A percentile compares a stretch with the other conserved stretches of the same genome.
Evolutionary conservation across 1,139 yeast species (phyloP).

Genomic region (Pichia sp.): DNA sequence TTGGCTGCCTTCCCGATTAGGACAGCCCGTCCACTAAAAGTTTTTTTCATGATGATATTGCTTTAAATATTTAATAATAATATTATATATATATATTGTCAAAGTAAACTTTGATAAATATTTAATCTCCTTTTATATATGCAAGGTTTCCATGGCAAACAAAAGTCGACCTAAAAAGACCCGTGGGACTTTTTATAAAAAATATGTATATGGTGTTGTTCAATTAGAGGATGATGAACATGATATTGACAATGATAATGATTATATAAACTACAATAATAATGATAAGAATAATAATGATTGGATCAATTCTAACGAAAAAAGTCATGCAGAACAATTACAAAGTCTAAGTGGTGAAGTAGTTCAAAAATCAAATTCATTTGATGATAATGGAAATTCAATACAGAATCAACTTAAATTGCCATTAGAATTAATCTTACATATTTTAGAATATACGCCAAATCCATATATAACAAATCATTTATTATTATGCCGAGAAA

Average conservation of each 20-base stretch:
- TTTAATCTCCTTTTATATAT: background rate
- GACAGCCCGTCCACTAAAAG: too few relatives aligned
- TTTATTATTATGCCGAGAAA: slow-evolving; percentile 53
- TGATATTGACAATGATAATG: too few relatives aligned
- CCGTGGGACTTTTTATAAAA: slow-evolving; percentile 62
- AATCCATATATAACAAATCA: slow-evolving; percentile 43
- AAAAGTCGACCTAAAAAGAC: slow-evolving; percentile 79
- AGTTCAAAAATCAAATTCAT: too few relatives aligned
- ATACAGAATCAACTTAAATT: slow-evolving; percentile 28
- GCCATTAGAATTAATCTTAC: slow-evolving; percentile 56
- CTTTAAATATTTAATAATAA: too few relatives aligned
- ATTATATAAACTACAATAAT: background rate
- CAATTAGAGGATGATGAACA: slow-evolving; percentile 1
- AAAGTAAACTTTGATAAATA: background rate
- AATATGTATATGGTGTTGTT: slow-evolving; percentile 57
- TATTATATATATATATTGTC: too few relatives aligned
- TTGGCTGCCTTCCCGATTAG: too few relatives aligned
- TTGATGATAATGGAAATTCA: background rate
- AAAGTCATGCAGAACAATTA: background rate
- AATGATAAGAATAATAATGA: background rate
- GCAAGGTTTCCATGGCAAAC: slow-evolving; percentile 52
- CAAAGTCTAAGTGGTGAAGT: background rate
- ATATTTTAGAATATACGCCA: slow-evolving; percentile 42
- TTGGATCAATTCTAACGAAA: too few relatives aligned
- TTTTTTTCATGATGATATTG: too few relatives aligned